phyloP scores from a whole-genome alignment of 2,329 filamentous ascomycete species.

The Xylaria sp. region DNA sequence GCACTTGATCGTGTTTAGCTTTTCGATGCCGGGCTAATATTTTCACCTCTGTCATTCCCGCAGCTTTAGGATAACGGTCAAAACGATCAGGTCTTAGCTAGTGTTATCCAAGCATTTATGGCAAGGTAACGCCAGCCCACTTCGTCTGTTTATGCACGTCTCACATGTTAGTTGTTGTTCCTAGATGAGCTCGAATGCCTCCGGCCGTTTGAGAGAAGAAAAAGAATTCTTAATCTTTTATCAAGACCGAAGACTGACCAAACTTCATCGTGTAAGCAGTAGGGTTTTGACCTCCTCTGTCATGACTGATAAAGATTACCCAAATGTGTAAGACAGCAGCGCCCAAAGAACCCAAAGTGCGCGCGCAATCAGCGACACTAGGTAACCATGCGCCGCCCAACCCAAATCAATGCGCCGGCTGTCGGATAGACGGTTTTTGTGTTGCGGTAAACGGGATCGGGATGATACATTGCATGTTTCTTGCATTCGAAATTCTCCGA shows the following conservation, averaged over 20 bases:
- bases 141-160: slow-evolving; percentile 15
- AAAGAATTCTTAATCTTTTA: not conserved
- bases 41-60: not conserved
- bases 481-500: slow-evolving; percentile 38
- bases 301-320: too few relatives aligned
- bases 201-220: not conserved
- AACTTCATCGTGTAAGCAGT: not conserved
- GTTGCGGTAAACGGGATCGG: slow-evolving; percentile 25
- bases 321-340: not conserved
- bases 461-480: slow-evolving; percentile 23
- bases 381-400: not conserved
- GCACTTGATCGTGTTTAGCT: not conserved
- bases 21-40: not conserved
- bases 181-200: not conserved
- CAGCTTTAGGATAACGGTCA: not conserved
- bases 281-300: not conserved
- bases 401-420: slow-evolving; percentile 2
- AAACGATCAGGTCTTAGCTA: not conserved
- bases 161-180: not conserved
- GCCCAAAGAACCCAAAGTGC: not conserved
- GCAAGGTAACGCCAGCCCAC: slow-evolving; percentile 4
- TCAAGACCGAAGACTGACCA: not conserved
- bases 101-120: not conserved
- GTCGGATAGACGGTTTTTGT: slow-evolving; percentile 8
- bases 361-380: not conserved